phyloP scores from a whole-genome alignment of 768 basidiomycete genomes.

The Suillus alpinus region DNA sequence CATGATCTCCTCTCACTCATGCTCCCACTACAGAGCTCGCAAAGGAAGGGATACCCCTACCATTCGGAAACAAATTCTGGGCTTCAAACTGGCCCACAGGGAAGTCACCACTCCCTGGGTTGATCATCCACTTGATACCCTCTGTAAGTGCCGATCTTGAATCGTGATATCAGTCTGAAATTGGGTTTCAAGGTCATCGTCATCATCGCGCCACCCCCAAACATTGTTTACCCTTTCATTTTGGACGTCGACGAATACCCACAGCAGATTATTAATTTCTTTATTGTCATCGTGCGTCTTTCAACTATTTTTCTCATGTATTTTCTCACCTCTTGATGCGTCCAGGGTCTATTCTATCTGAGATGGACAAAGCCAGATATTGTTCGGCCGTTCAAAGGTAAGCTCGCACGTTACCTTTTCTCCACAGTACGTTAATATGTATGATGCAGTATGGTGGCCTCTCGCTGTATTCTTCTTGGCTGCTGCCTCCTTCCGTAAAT shows the following conservation, averaged over 20 bases:
- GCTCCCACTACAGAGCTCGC: slow-evolving; percentile 42
- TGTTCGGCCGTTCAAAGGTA: slow-evolving; percentile 52
- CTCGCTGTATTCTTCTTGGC: slow-evolving; percentile 54
- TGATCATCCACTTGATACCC: slow-evolving; percentile 54
- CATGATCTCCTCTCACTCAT: neutral
- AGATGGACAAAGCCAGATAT: slow-evolving; percentile 48
- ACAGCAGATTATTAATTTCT: slow-evolving; percentile 52
- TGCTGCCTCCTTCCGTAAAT: slow-evolving; percentile 49
- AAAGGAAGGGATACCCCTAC: slow-evolving; percentile 61
- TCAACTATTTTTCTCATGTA: neutral
- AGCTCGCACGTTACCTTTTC: neutral
- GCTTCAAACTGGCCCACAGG: slow-evolving; percentile 63
- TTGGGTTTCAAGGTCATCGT: slow-evolving; percentile 50
- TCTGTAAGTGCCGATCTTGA: slow-evolving; percentile 32
- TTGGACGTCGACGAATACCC: slow-evolving; percentile 53
- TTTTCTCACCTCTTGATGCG: neutral
- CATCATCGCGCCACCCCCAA: slow-evolving; percentile 51
- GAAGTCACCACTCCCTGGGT: slow-evolving; percentile 52
- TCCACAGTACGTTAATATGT: neutral
- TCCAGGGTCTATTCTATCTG: slow-evolving; percentile 54
- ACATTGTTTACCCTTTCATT: slow-evolving; percentile 59
- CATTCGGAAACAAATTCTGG: slow-evolving; percentile 58
- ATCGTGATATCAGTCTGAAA: slow-evolving; percentile 18
- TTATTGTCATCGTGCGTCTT: slow-evolving; percentile 49
- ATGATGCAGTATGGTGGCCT: slow-evolving; percentile 49